These are phyloP conservation scores for Fusarium abutilonis DNA, from an alignment of 2,329 filamentous ascomycete species.

Conservation along the genomic window DNA sequence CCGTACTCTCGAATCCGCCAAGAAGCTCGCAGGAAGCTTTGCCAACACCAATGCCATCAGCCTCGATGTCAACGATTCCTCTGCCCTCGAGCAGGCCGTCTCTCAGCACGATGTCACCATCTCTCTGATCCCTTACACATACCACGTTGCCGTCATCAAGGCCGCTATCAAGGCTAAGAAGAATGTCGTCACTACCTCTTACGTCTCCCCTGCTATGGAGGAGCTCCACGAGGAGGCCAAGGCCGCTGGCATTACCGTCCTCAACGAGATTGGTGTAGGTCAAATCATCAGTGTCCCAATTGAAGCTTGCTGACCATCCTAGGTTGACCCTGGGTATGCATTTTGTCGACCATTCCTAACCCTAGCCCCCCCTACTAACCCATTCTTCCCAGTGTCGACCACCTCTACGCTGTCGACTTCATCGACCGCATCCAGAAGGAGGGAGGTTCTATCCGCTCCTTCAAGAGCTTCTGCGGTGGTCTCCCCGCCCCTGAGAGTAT, in stretches of 20 bases:
- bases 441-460: conserved; percentile 85
- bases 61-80: conserved; percentile 81
- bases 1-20: conserved; percentile 79
- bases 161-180: conserved; percentile 93
- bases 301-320: not conserved
- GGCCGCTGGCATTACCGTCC: conserved; percentile 92
- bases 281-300: not conserved
- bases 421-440: conserved; percentile 88
- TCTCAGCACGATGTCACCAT: conserved; percentile 83
- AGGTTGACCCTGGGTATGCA: conserved; percentile 41
- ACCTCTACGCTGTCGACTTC: conserved; percentile 81
- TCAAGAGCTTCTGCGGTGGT: conserved; percentile 87
- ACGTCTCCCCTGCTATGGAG: conserved; percentile 91
- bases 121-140: conserved; percentile 89
- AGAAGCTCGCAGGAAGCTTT: conserved; percentile 78
- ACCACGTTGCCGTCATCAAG: conserved; percentile 90
- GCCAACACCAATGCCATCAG: conserved; percentile 79
- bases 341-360: not conserved
- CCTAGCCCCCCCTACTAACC: not conserved
- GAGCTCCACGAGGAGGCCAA: conserved; percentile 86
- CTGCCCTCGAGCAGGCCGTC: conserved; percentile 82
- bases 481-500: conserved; percentile 68
- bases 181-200: conserved; percentile 94
- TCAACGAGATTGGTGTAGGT: conserved; percentile 90
- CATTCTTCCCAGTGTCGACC: conserved; percentile 29